Evolutionary conservation across 306 rosid genomes (phyloP).

Genomic region (Luffa aegyptiaca): DNA sequence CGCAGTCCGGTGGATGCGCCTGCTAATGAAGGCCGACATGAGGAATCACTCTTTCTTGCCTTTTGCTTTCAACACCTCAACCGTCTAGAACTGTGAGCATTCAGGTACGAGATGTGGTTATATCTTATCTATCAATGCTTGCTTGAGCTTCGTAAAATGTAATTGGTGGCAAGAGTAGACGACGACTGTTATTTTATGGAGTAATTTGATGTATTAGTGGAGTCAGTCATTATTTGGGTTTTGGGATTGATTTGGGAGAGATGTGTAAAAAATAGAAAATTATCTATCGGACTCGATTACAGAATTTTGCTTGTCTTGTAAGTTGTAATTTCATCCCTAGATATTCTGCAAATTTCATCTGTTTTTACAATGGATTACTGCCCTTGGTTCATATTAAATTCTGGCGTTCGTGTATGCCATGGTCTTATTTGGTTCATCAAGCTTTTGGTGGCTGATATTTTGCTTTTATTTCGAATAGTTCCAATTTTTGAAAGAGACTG

Average conservation of each 20-base stretch:
- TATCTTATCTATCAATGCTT: neutral
- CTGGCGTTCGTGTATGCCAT: neutral
- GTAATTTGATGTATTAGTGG: conserved; percentile 7
- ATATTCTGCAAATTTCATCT: neutral
- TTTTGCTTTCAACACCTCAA: neutral
- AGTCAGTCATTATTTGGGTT: conserved; percentile 10
- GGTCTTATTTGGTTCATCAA: neutral
- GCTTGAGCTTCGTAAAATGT: neutral
- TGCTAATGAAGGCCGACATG: conserved; percentile 24
- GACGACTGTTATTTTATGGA: conserved; percentile 3
- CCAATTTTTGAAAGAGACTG: neutral
- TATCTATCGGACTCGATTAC: neutral
- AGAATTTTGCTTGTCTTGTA: conserved; percentile 8
- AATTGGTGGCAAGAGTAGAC: conserved; percentile 16
- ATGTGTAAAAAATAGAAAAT: neutral
- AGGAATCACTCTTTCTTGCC: conserved; percentile 7
- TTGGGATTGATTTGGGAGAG: conserved; percentile 11
- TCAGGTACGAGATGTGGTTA: conserved; percentile 4
- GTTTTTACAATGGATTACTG: neutral
- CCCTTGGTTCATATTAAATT: neutral
- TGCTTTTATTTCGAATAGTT: neutral
- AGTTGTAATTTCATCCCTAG: conserved; percentile 1
- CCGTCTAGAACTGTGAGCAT: conserved; percentile 1
- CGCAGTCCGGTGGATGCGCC: conserved; percentile 56
- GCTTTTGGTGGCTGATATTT: neutral